A percentile compares a stretch with the other conserved stretches of the same genome.
Evolutionary conservation across 1,139 yeast genomes (phyloP).

Genomic region (Blastobotrys buckinghamii): DNA sequence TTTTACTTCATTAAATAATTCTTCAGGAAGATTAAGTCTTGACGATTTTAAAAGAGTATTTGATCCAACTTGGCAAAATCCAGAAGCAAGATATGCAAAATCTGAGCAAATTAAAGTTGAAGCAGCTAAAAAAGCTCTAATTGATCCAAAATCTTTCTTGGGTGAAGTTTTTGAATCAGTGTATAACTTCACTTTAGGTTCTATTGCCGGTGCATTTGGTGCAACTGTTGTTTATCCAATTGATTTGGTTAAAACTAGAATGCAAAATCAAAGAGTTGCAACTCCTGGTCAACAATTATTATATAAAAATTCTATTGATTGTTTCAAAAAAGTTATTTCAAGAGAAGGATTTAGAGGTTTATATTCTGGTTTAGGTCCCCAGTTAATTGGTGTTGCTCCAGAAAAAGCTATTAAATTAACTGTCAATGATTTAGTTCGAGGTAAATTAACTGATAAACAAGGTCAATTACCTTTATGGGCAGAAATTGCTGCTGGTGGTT

Average conservation of each 20-base stretch:
- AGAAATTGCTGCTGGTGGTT: conserved; percentile 84
- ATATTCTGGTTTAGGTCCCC: conserved; percentile 92
- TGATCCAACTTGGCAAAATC: conserved; percentile 42
- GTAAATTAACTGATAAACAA: conserved; percentile 53
- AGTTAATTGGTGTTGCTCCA: conserved; percentile 94
- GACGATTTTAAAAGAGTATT: conserved; percentile 39
- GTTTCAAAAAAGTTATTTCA: conserved; percentile 69
- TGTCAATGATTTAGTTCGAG: conserved; percentile 83
- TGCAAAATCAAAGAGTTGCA: conserved; percentile 86
- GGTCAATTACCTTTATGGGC: conserved; percentile 57
- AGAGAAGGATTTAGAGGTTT: conserved; percentile 85
- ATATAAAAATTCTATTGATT: conserved; percentile 79
- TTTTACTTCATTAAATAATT: conserved; percentile 35
- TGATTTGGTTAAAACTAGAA: conserved; percentile 91
- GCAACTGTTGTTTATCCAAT: conserved; percentile 98
- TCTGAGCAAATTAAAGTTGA: conserved; percentile 32
- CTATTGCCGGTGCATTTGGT: conserved; percentile 96
- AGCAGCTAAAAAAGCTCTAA: conserved; percentile 40
- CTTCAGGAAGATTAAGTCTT: conserved; percentile 33
- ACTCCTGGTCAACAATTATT: conserved; percentile 46
- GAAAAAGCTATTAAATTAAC: conserved; percentile 97
- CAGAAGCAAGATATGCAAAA: conserved; percentile 32
- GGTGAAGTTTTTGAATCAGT: conserved; percentile 66
- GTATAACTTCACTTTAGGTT: conserved; percentile 84
- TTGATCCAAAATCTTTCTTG: conserved; percentile 35